Base-by-base conservation (phyloP, 495 filamentous ascomycete genomes). In the Friedmanniomyces simplex region DNA sequence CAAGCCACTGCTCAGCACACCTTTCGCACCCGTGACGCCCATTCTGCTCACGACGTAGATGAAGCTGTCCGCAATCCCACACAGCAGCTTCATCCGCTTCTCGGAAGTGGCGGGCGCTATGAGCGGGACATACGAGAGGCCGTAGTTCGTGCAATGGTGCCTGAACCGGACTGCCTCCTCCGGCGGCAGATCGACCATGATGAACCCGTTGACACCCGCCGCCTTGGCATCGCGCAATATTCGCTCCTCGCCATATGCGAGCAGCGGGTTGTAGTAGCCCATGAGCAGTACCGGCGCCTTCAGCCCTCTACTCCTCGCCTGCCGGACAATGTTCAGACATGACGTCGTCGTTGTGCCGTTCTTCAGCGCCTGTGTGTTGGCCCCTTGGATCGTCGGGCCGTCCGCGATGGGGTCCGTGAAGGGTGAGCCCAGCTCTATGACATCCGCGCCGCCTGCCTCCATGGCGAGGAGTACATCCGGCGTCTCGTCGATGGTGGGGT, bases 21-120 rank as follows among this genome's bases (percentile, higher is more conserved):
- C 89, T 0, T 84, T 84, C 21, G 89, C 93, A 62, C 93, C 93
- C 1, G 93, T 98, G 34, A 96, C 90, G 59, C 93, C 93, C 88
- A 96, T 95, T 59, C 91, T 80, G 1, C 93, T 97, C 21, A 97
- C 94, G 55, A 99, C 93, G 69, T 99, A 99, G 73, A 99, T 94
- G 76, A 99, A 99, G 10, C 90, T 95, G 72, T 97, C 91, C 63
- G 94, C 93, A 50, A 99, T 94, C 71, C 87, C 84, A 79, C 93
- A 99, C 22, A 99, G 82, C 3, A 95, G 75, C 72, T 90, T 90
- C 89, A 97, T 91, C 55, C 93, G 88, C 46, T 80, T 71, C 55
- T 93, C 87, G n/a, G 89, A 91, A 1, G 93, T 96, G 1, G 91
- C 82, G 21, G 93, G 93, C 14, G 93, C 91, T 66, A 99, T 95